Percentiles rank a stretch among this genome's conserved stretches.
phyloP scores from a whole-genome alignment of 345 rosid species.

The Gynandropsis gynandra region DNA sequence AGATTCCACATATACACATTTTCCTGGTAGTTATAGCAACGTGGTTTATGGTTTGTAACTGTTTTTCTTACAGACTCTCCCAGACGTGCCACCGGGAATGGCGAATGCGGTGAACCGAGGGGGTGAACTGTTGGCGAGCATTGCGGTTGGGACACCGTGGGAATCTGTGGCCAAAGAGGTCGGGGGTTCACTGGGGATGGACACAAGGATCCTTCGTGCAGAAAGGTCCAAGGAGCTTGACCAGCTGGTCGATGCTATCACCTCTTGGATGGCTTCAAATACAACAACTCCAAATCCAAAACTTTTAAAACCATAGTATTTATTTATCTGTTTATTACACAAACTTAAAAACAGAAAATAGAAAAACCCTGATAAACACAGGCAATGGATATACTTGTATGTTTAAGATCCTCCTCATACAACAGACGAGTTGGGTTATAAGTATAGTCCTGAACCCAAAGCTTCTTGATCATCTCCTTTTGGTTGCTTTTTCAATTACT shows the following conservation, averaged over 20 bases:
- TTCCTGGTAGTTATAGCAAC: no score
- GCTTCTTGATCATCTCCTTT: no score
- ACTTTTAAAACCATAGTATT: slow-evolving; percentile 36
- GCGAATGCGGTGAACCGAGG: slow-evolving; percentile 90
- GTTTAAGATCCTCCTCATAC: no score
- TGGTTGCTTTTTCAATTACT: no score
- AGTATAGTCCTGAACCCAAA: no score
- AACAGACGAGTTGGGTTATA: no score
- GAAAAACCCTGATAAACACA: neutral
- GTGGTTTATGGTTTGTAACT: neutral
- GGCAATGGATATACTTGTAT: neutral
- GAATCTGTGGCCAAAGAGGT: slow-evolving; percentile 87
- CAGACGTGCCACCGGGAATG: slow-evolving; percentile 97
- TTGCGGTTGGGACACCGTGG: slow-evolving; percentile 89
- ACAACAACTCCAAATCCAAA: slow-evolving; percentile 51
- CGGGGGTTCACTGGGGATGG: slow-evolving; percentile 62
- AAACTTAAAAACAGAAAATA: neutral
- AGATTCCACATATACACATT: neutral
- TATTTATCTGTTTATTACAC: slow-evolving; percentile 9
- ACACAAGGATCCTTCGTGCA: slow-evolving; percentile 59
- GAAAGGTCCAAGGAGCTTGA: slow-evolving; percentile 58
- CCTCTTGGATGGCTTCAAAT: slow-evolving; percentile 87
- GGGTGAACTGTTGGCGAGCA: slow-evolving; percentile 68
- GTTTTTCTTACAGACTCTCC: slow-evolving; percentile 51
- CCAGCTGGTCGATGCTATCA: slow-evolving; percentile 56